phyloP scores from a whole-genome alignment of 805 yeast genomes.

The Suhomyces sp. region DNA sequence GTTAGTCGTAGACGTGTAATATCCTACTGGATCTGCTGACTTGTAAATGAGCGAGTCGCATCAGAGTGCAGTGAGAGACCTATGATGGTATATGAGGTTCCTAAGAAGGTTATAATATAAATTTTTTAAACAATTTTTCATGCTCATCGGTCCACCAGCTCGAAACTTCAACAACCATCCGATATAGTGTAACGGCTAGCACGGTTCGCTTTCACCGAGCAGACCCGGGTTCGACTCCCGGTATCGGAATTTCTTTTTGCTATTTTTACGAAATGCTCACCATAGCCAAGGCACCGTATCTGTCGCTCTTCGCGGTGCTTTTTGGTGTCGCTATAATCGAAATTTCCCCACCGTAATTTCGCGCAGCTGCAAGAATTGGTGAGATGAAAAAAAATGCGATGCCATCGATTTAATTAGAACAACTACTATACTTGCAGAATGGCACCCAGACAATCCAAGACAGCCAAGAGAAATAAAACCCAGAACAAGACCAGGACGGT shows the following conservation, averaged over 20 bases:
- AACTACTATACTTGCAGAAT: slow-evolving; percentile 21
- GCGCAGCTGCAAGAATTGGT: slow-evolving; percentile 1
- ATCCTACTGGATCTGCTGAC: too few relatives aligned
- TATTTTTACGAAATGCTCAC: background rate
- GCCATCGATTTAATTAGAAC: slow-evolving; percentile 3
- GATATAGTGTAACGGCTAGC: slow-evolving; percentile 80
- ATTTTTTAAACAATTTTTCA: background rate
- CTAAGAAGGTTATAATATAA: too few relatives aligned
- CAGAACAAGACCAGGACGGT: slow-evolving; percentile 56
- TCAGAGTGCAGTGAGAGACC: too few relatives aligned
- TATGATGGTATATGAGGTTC: too few relatives aligned
- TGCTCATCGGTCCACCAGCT: background rate
- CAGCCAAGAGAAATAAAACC: slow-evolving; percentile 52
- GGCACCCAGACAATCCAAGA: slow-evolving; percentile 60
- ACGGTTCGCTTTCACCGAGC: slow-evolving; percentile 84
- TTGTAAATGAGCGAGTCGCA: too few relatives aligned
- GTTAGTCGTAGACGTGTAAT: background rate
- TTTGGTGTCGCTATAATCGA: background rate
- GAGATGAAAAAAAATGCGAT: slow-evolving; percentile 6
- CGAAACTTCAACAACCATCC: slow-evolving; percentile 29
- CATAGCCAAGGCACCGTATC: background rate
- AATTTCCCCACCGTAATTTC: background rate
- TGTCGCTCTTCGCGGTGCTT: background rate
- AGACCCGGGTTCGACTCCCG: slow-evolving; percentile 85
- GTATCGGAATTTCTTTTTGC: slow-evolving; percentile 51